Base-by-base conservation (phyloP, 2,329 filamentous ascomycete genomes). In the Trichoderma arundinaceum region DNA sequence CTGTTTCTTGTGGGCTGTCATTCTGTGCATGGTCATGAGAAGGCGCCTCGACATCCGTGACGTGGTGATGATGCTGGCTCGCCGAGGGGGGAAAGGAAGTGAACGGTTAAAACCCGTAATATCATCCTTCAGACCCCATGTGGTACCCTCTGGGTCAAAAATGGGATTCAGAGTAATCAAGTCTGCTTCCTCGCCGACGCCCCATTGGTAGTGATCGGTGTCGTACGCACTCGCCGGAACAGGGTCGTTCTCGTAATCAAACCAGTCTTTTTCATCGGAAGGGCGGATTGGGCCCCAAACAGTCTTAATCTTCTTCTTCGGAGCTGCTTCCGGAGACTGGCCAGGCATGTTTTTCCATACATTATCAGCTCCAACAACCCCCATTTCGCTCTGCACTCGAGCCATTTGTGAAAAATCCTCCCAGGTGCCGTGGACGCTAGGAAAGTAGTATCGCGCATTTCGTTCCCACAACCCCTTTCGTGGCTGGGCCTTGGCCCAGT, bases 101-200 rank as follows among this genome's bases (percentile, higher is more conserved):
- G 82, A 79, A 65, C 81, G 74, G 78, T 95, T 92, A 77, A 92
- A 93, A 7, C 92, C 91, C 0, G 92, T 96, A 70, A 96, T 92
- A 74, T 96, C 91, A 63, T 94, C 90, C 32, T 84, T 84, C 6
- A 94, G 88, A 17, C 90, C 80, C 94, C 94, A 98, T 0, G 87
- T 92, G 0, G 94, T 97, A 67, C 90, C 88, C 43, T 92, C 89
- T 0, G 94, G 94, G 74, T 98, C 91, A 78, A 94, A 98, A 68
- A 98, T 88, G 9, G 94, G 94, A 74, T 94, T 95, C 68, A 98
- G 88, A 0, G 93, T 92, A 74, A 98, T 94, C 70, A 96, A 86
- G 76, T 98, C 94, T 10, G 94, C 93, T 66, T 96, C 91, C 77
- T 97, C 94, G 62, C 87, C 91, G 0, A 95, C 90, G 38, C 94